Conservation (phyloP, 2,329 filamentous ascomycete genomes). For the Trichophyton benhamiae region DNA sequence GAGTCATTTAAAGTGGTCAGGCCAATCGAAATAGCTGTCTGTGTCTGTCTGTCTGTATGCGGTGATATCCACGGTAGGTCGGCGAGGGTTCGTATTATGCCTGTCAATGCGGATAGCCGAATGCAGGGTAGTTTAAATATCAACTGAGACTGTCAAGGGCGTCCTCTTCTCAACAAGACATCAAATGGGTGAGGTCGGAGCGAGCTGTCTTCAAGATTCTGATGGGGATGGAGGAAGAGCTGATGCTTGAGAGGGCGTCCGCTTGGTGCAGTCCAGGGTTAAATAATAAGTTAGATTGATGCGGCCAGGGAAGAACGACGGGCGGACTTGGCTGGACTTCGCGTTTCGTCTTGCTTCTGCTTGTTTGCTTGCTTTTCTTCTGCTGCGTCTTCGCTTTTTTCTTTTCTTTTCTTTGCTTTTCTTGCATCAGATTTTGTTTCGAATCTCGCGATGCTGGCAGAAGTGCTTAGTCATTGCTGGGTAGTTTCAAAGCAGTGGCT, state of each 20-base stretch:
- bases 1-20: conserved; percentile 12
- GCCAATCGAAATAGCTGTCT: background rate
- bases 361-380: background rate
- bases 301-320: background rate
- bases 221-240: background rate
- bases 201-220: background rate
- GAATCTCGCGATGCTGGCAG: no score
- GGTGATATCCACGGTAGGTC: background rate
- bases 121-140: background rate
- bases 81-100: background rate
- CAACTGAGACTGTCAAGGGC: background rate
- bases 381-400: background rate
- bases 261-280: background rate
- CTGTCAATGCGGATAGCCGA: background rate
- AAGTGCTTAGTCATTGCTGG: background rate
- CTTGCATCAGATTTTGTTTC: no score
- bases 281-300: background rate
- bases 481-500: background rate
- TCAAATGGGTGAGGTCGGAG: background rate
- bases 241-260: background rate
- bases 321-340: background rate
- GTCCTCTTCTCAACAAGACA: background rate
- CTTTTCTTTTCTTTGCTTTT: no score
- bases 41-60: background rate
- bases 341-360: no score